Base-by-base conservation (phyloP, 2,329 filamentous ascomycete species). In the Fusarium sarcochroum region DNA sequence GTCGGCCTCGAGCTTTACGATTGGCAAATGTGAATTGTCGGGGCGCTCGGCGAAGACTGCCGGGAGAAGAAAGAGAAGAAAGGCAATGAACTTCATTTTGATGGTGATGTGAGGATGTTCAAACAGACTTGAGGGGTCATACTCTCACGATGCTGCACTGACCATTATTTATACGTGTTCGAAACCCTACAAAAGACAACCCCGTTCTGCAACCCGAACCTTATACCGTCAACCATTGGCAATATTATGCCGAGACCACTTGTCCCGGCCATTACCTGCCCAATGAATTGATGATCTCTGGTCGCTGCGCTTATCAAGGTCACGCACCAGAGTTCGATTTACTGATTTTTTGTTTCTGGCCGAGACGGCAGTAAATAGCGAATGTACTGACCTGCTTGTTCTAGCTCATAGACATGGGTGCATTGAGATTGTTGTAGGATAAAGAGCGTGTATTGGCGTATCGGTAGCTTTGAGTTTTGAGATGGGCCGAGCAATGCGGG, bases 41-140 rank as follows among this genome's bases (percentile, higher is more conserved):
- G 62, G 34, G 3, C 76, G 74, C 1, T 73, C 44, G 27, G 76
- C 76, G 20, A 74, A 47, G 11, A 56, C 76, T 8, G 47, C 69
- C 4, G 75, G 65, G 13, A 69, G 53, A 3, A 79, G 55, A 2
- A 63, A 52, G 42, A 76, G 25, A 30, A 79, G 17, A 34, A 68
- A 13, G 18, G 60, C 11, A 52, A 41, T 55, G 54, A 78, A 66
- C 76, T 79, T 80, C 79, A 81, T 81, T 13, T 30, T 69, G 63
- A 20, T 8, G 51, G 32, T 11, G 23, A 25, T 13, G 8, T 32
- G 9, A 35, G 44, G 14, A 21, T 13, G 17, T 6, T n/a, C 18
- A 21, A 40, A 54, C 27, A 21, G 8, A 18, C 11, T 51, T 35
- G 5, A 0, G n/a, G 44, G 25, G n/a, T 32, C 4, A 3, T 21